Percentiles rank a stretch among this genome's conserved stretches.
Conservation (phyloP, 2,329 filamentous ascomycete genomes). For the Colletotrichum coccodes region DNA sequence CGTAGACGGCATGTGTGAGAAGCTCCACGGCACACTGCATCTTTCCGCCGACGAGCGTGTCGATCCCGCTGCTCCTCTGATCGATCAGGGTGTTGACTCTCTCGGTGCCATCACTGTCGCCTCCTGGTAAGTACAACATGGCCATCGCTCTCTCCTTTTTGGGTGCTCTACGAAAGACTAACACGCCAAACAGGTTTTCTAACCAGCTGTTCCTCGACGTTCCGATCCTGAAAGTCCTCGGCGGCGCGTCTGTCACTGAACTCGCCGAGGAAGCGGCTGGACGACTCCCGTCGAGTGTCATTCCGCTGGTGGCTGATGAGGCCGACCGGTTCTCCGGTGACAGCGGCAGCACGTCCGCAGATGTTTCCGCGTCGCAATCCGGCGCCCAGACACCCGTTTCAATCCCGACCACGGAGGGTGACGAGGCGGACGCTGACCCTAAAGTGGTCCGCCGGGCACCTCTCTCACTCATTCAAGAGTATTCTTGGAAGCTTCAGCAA, state of each 20-base stretch:
- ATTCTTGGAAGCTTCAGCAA: conserved; percentile 38
- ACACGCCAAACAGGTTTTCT: conserved; percentile 47
- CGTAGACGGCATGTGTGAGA: background rate
- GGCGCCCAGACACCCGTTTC: no score
- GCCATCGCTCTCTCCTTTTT: no score
- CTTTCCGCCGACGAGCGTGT: background rate
- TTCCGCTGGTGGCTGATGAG: background rate
- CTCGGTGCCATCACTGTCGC: conserved; percentile 12
- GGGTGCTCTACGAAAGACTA: no score
- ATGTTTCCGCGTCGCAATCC: background rate
- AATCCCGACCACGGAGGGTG: background rate
- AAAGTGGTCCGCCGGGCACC: background rate
- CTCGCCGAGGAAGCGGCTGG: background rate
- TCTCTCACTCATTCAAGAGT: background rate
- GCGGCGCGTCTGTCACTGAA: conserved; percentile 39
- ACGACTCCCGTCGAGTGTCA: background rate
- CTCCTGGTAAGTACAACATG: background rate
- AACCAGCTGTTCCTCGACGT: conserved; percentile 54
- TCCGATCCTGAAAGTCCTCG: conserved; percentile 56
- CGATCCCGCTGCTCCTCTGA: background rate
- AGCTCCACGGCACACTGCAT: conserved; percentile 2
- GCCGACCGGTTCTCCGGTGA: background rate
- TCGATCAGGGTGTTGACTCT: conserved; percentile 9
- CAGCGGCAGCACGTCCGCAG: background rate
- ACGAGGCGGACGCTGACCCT: background rate